Percentiles rank a stretch among this genome's conserved stretches.
phyloP scores from a whole-genome alignment of 306 rosid species.

The Fagus sylvatica region DNA sequence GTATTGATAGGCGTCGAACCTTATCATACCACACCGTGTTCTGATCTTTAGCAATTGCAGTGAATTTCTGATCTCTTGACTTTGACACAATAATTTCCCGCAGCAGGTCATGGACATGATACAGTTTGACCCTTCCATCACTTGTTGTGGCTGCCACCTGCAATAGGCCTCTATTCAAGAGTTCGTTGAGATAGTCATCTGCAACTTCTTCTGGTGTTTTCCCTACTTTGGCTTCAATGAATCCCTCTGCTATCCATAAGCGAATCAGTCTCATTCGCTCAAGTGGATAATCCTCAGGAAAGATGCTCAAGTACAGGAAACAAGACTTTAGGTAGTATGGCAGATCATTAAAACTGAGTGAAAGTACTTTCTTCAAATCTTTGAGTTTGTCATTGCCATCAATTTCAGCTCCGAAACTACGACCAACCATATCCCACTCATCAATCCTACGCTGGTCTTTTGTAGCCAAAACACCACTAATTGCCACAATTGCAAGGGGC shows the following conservation, averaged over 20 bases:
- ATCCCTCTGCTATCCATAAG: background rate
- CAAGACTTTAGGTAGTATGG: constrained; percentile 25
- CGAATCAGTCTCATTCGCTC: background rate
- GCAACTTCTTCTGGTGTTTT: constrained; percentile 11
- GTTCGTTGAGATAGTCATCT: background rate
- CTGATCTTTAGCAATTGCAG: constrained; percentile 38
- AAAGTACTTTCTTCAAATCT: constrained; percentile 7
- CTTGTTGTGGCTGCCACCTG: background rate
- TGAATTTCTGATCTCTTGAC: constrained; percentile 54
- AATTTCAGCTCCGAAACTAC: background rate
- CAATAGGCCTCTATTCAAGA: constrained; percentile 9
- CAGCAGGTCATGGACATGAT: constrained; percentile 52
- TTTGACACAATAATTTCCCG: constrained; percentile 50
- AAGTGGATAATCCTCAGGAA: constrained; percentile 26
- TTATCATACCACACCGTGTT: constrained; percentile 40
- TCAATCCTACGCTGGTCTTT: constrained; percentile 12
- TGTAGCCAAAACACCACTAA: constrained; percentile 26
- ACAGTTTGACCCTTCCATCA: constrained; percentile 27
- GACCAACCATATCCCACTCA: constrained; percentile 3
- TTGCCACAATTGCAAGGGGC: constrained; percentile 19
- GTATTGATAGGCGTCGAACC: constrained; percentile 49
- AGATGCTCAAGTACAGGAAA: constrained; percentile 16
- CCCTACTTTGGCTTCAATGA: constrained; percentile 7
- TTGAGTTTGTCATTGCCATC: background rate
- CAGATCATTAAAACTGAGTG: constrained; percentile 30